These are phyloP conservation scores for Paramecium pentaurelia DNA, from an alignment of 73 alveolate genomes.

Conservation along the genomic window DNA sequence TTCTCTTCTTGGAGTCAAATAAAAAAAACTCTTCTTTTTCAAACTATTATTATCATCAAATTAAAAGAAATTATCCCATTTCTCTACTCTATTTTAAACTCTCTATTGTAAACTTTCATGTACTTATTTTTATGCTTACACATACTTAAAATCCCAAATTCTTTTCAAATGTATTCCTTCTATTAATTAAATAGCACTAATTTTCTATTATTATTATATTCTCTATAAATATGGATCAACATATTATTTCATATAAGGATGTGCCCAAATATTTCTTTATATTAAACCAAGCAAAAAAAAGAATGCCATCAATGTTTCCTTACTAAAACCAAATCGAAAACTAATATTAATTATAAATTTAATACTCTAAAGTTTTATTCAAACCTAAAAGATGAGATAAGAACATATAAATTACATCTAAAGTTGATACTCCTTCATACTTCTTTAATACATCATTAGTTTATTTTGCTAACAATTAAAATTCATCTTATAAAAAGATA, in stretches of 20 bases:
- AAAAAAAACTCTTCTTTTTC: neutral
- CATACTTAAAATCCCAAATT: slow-evolving; percentile 27
- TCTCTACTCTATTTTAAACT: slow-evolving; percentile 48
- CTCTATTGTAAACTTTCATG: slow-evolving; percentile 41
- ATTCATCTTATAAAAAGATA: slow-evolving; percentile 11
- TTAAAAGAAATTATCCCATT: slow-evolving; percentile 47
- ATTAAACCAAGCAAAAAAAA: slow-evolving; percentile 50
- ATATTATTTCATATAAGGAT: slow-evolving; percentile 44
- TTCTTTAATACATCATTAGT: neutral
- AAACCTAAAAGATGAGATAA: slow-evolving; percentile 44
- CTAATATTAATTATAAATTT: neutral
- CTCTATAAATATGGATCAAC: slow-evolving; percentile 50
- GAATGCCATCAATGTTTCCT: slow-evolving; percentile 54
- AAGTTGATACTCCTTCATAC: slow-evolving; percentile 5
- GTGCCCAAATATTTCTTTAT: slow-evolving; percentile 54
- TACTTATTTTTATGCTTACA: slow-evolving; percentile 41
- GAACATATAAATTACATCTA: slow-evolving; percentile 46
- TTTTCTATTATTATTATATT: neutral
- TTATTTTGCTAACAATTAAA: neutral
- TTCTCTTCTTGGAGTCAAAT: neutral
- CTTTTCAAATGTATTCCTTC: slow-evolving; percentile 52
- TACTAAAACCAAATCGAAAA: slow-evolving; percentile 29
- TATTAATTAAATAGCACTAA: neutral
- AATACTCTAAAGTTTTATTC: slow-evolving; percentile 41
- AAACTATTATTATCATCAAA: neutral